Percentiles rank a stretch among this genome's conserved stretches.
These are phyloP conservation scores for Phytopythium vexans DNA, from an alignment of 352 stramenopile species.

Conservation along the genomic window DNA sequence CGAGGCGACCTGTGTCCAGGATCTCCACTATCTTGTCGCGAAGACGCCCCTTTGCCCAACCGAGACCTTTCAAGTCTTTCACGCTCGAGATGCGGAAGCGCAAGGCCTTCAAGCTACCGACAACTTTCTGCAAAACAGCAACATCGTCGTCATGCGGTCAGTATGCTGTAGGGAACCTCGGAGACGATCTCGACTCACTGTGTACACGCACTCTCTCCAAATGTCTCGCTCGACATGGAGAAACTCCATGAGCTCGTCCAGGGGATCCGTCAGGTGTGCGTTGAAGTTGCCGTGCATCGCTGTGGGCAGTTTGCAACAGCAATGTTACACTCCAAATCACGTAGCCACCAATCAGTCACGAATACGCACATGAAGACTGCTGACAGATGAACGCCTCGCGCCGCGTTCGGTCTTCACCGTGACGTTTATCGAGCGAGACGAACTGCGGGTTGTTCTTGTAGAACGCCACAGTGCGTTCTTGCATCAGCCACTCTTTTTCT, in stretches of 20 bases:
- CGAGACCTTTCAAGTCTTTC: slow-evolving; percentile 54
- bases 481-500: slow-evolving; percentile 53
- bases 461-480: slow-evolving; percentile 60
- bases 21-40: slow-evolving; percentile 73
- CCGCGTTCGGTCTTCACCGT: slow-evolving; percentile 12
- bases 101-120: slow-evolving; percentile 70
- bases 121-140: slow-evolving; percentile 43
- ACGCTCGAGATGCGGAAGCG: slow-evolving; percentile 52
- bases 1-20: slow-evolving; percentile 65
- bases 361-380: slow-evolving; percentile 55
- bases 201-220: slow-evolving; percentile 83
- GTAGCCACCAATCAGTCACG: background rate
- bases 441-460: slow-evolving; percentile 76
- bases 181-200: slow-evolving; percentile 24
- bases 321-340: background rate
- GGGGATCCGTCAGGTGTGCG: slow-evolving; percentile 63
- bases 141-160: background rate
- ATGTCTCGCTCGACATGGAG: slow-evolving; percentile 69
- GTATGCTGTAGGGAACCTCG: background rate
- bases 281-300: slow-evolving; percentile 74
- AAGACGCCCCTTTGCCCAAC: slow-evolving; percentile 69
- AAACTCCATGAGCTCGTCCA: slow-evolving; percentile 83
- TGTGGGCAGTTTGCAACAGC: slow-evolving; percentile 10
- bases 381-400: slow-evolving; percentile 65
- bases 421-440: slow-evolving; percentile 21